Evolutionary conservation across 1,139 yeast species (phyloP).

Genomic region (Candida pseudoviswanathii): DNA sequence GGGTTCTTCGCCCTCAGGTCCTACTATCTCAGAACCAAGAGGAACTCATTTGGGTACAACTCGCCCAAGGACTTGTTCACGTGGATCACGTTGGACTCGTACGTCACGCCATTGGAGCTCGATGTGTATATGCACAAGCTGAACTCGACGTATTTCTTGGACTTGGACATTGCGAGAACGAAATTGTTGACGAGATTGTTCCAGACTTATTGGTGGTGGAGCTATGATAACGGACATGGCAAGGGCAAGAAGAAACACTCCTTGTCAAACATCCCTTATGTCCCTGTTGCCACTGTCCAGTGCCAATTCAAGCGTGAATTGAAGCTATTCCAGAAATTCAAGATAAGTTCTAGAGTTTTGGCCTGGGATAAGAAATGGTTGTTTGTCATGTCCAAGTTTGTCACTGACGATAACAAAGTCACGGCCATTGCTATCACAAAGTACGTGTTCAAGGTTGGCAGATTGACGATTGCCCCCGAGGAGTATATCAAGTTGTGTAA

Average conservation of each 20-base stretch:
- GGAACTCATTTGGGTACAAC: slow-evolving; percentile 36
- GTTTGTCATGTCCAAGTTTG: slow-evolving; percentile 67
- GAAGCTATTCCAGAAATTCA: slow-evolving; percentile 61
- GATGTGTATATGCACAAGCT: slow-evolving; percentile 88
- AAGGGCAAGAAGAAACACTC: slow-evolving; percentile 26
- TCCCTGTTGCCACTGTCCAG: slow-evolving; percentile 77
- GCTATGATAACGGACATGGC: slow-evolving; percentile 41
- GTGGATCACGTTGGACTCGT: slow-evolving; percentile 48
- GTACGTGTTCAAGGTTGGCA: slow-evolving; percentile 75
- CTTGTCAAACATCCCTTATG: slow-evolving; percentile 54
- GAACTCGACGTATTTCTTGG: slow-evolving; percentile 84
- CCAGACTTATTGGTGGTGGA: slow-evolving; percentile 48
- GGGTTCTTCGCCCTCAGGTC: slow-evolving; percentile 41
- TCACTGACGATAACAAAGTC: slow-evolving; percentile 29
- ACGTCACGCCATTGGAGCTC: slow-evolving; percentile 76
- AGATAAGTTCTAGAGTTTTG: slow-evolving; percentile 58
- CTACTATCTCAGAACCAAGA: slow-evolving; percentile 25
- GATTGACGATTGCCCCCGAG: slow-evolving; percentile 69
- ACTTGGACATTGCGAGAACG: slow-evolving; percentile 78
- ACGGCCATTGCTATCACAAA: slow-evolving; percentile 72
- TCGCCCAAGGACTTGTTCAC: slow-evolving; percentile 43
- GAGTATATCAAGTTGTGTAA: slow-evolving; percentile 61
- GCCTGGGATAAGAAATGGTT: slow-evolving; percentile 94
- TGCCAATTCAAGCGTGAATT: slow-evolving; percentile 74
- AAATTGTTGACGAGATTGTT: slow-evolving; percentile 59